phyloP scores from a whole-genome alignment of 495 filamentous ascomycete genomes.

The Aspergillus heteromorphus region DNA sequence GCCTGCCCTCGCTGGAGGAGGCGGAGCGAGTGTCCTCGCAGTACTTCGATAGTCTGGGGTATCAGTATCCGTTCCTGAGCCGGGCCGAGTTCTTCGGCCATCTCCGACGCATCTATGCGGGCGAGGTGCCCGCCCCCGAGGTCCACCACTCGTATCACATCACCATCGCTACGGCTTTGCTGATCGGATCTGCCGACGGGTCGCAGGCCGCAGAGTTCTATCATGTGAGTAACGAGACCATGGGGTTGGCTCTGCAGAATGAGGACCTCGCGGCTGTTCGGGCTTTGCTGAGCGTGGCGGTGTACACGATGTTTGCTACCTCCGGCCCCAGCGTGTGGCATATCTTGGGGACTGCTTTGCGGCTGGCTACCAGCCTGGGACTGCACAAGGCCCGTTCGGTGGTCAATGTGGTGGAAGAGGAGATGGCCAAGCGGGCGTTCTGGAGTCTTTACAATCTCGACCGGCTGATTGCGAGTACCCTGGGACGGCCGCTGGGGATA shows the following conservation, averaged over 20 bases:
- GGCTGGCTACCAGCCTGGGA: constrained; percentile 45
- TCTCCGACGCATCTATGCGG: constrained; percentile 37
- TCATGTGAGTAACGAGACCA: constrained; percentile 34
- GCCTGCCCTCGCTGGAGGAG: constrained; percentile 36
- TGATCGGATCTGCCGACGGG: constrained; percentile 33
- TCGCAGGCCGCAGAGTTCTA: constrained; percentile 37
- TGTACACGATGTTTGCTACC: constrained; percentile 48
- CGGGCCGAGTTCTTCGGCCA: constrained; percentile 33
- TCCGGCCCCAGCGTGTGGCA: constrained; percentile 50
- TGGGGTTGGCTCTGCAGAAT: constrained; percentile 36
- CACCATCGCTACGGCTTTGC: constrained; percentile 35
- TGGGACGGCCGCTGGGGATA: constrained; percentile 45
- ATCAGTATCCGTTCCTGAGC: constrained; percentile 41
- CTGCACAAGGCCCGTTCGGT: constrained; percentile 41
- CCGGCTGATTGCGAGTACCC: constrained; percentile 44
- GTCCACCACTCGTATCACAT: constrained; percentile 39
- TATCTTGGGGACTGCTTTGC: constrained; percentile 42
- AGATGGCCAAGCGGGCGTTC: constrained; percentile 47
- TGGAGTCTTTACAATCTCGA: constrained; percentile 52
- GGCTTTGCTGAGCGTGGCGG: constrained; percentile 42
- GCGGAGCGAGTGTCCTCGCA: constrained; percentile 31
- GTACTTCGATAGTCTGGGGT: constrained; percentile 43
- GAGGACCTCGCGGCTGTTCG: constrained; percentile 41
- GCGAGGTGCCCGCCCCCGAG: constrained; percentile 32
- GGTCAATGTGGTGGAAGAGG: constrained; percentile 32